phyloP scores from a whole-genome alignment of 2,329 filamentous ascomycete genomes.

The Pyricularia pennisetigena region DNA sequence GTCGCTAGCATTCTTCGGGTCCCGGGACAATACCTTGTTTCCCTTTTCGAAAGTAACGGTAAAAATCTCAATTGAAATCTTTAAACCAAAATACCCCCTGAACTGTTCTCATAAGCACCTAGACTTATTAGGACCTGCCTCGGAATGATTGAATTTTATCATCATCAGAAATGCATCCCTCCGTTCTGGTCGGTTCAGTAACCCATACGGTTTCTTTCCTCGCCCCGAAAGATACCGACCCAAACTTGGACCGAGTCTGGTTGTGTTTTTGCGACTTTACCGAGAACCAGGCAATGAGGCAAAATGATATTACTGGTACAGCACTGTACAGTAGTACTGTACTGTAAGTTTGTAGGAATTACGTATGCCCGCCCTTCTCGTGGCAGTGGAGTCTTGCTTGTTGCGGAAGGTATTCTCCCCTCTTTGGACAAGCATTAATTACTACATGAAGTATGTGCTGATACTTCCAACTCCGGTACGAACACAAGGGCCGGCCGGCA shows the following conservation, averaged over 20 bases:
- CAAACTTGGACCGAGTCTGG: not conserved
- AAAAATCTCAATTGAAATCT: not conserved
- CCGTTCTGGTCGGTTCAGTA: not conserved
- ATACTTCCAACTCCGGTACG: not conserved
- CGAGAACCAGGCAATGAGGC: not conserved
- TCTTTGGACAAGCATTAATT: not conserved
- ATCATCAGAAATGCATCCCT: not conserved
- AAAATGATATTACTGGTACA: not conserved
- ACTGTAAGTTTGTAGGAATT: not conserved
- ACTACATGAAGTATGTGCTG: not conserved
- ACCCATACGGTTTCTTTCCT: not conserved
- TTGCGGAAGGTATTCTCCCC: not conserved
- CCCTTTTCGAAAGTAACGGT: not conserved
- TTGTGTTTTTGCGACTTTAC: not conserved
- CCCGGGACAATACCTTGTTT: not conserved
- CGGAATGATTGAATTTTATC: not conserved
- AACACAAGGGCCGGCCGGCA: not conserved
- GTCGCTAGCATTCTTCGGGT: not conserved
- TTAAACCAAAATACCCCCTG: too few species aligned
- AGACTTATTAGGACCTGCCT: not conserved
- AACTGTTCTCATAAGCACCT: too few species aligned
- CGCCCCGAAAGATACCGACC: not conserved
- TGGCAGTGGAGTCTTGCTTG: not conserved
- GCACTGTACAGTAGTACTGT: too few species aligned
- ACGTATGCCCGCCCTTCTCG: not conserved